phyloP scores from a whole-genome alignment of 352 stramenopile species.

The Phytophthora syringae region DNA sequence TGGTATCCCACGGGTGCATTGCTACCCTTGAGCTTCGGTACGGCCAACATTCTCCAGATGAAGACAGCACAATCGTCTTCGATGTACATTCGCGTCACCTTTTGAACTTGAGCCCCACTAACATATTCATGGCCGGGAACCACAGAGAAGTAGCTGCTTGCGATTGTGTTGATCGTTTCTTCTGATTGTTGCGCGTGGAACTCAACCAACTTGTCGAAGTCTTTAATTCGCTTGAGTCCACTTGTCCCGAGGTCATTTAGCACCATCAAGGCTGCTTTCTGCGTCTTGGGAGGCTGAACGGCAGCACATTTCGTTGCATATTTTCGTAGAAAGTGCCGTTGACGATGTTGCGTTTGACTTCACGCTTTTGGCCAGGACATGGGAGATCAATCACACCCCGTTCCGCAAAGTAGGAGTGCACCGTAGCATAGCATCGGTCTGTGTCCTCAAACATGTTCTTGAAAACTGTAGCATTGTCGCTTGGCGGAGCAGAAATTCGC shows the following conservation, averaged over 20 bases:
- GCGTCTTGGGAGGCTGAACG: conserved; percentile 20
- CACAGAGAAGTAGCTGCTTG: conserved; percentile 5
- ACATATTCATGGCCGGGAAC: background rate
- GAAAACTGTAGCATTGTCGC: conserved; percentile 18
- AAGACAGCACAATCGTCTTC: conserved; percentile 14
- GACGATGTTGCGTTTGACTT: conserved; percentile 4
- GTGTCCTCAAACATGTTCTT: conserved; percentile 20
- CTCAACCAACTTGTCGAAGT: conserved; percentile 10
- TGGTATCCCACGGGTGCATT: conserved; percentile 7
- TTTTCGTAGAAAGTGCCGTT: conserved; percentile 32
- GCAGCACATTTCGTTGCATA: conserved; percentile 18
- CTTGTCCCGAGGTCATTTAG: conserved; percentile 6
- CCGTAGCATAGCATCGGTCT: conserved; percentile 15
- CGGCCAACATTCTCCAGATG: conserved; percentile 18
- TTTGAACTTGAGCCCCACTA: conserved; percentile 9
- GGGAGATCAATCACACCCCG: conserved; percentile 12
- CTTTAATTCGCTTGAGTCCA: background rate
- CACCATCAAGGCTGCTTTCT: conserved; percentile 1
- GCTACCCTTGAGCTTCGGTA: conserved; percentile 12
- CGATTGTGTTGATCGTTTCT: conserved; percentile 3
- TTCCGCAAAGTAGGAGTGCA: conserved; percentile 18
- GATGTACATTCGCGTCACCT: conserved; percentile 19
- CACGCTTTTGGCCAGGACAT: conserved; percentile 25
- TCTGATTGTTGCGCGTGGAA: conserved; percentile 13
- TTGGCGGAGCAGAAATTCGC: background rate